Percentiles rank a stretch among this genome's conserved stretches.
Evolutionary conservation across 345 rosid species (phyloP).

Genomic region (Moringa oleifera): DNA sequence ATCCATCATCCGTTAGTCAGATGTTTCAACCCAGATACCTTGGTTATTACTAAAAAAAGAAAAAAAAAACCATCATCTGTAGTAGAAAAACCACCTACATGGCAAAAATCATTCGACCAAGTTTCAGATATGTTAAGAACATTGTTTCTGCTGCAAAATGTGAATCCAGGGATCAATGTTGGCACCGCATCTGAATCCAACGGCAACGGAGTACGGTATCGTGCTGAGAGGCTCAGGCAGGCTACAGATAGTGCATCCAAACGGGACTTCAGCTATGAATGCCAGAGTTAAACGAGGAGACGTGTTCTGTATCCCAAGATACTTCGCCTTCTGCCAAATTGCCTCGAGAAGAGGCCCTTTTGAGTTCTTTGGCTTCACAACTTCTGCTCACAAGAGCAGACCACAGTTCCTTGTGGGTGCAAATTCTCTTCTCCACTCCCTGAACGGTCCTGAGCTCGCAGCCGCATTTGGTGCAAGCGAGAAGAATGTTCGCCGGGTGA

Average conservation of each 20-base stretch:
- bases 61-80: no score
- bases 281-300: conserved; percentile 52
- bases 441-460: conserved; percentile 47
- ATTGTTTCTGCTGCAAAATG: background rate
- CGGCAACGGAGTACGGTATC: conserved; percentile 73
- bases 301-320: conserved; percentile 79
- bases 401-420: conserved; percentile 79
- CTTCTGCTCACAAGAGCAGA: conserved; percentile 63
- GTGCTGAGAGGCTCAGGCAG: conserved; percentile 62
- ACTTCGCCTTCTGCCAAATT: conserved; percentile 86
- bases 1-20: no score
- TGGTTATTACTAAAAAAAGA: no score
- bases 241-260: conserved; percentile 64
- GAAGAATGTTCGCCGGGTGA: conserved; percentile 26
- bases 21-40: no score
- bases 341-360: conserved; percentile 55
- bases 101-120: background rate
- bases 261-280: conserved; percentile 68
- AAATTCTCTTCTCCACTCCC: conserved; percentile 44
- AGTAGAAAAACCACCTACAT: no score
- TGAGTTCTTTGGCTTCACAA: conserved; percentile 84
- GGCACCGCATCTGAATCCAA: conserved; percentile 89
- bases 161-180: conserved; percentile 74
- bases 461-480: conserved; percentile 53
- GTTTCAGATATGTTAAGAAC: no score